Conservation (phyloP, 352 stramenopile species). For the Globisporangium solare region DNA sequence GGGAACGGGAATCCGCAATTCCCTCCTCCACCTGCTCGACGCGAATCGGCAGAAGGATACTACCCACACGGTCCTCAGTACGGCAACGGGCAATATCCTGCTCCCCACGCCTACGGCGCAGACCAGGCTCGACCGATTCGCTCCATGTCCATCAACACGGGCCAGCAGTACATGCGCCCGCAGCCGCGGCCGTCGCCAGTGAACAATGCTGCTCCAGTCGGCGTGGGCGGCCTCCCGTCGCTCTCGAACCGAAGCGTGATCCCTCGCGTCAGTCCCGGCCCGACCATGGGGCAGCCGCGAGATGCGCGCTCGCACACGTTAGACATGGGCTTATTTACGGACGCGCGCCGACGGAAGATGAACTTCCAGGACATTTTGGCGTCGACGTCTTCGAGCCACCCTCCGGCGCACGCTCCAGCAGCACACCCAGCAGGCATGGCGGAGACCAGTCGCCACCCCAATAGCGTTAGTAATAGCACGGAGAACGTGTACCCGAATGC, state of each 20-base stretch:
- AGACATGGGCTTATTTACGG: slow-evolving; percentile 79
- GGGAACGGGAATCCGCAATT: slow-evolving; percentile 49
- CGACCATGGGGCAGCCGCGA: slow-evolving; percentile 67
- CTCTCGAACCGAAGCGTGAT: slow-evolving; percentile 49
- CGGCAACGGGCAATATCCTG: slow-evolving; percentile 15
- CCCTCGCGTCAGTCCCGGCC: slow-evolving; percentile 22
- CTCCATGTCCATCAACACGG: slow-evolving; percentile 56
- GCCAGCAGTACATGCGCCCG: slow-evolving; percentile 32
- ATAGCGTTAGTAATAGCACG: slow-evolving; percentile 26
- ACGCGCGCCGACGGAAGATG: slow-evolving; percentile 78
- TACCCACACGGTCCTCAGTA: slow-evolving; percentile 22
- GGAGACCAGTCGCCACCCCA: slow-evolving; percentile 5
- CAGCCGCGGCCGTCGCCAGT: slow-evolving; percentile 16
- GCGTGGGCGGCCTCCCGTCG: slow-evolving; percentile 39
- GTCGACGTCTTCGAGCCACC: slow-evolving; percentile 25
- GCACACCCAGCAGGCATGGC: slow-evolving; percentile 9
- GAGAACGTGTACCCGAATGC: slow-evolving; percentile 55
- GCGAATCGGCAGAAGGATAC: slow-evolving; percentile 30
- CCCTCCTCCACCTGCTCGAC: slow-evolving; percentile 43
- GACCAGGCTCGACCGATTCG: slow-evolving; percentile 41
- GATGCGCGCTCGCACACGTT: slow-evolving; percentile 80
- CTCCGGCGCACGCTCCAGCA: slow-evolving; percentile 10
- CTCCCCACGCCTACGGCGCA: slow-evolving; percentile 4
- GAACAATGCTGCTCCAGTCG: slow-evolving; percentile 15
- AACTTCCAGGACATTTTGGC: slow-evolving; percentile 87